Evolutionary conservation across 306 rosid species (phyloP).

Genomic region (Dryas drummondii): DNA sequence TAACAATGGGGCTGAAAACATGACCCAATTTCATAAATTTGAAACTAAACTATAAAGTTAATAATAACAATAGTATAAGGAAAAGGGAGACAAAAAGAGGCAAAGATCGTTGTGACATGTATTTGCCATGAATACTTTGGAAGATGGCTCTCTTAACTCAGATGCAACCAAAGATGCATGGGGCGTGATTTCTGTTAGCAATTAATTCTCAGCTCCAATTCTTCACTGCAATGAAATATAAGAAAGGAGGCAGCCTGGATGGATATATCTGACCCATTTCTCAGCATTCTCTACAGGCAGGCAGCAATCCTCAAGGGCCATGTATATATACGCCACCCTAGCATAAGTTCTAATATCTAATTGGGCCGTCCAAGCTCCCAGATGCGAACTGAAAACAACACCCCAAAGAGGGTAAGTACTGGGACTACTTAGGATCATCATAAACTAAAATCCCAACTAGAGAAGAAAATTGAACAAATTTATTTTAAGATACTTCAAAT

Average conservation of each 20-base stretch:
- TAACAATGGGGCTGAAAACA: neutral
- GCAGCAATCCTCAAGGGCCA: slow-evolving; percentile 22
- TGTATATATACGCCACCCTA: slow-evolving; percentile 8
- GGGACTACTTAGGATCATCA: neutral
- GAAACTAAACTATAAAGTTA: neutral
- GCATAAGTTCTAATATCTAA: slow-evolving; percentile 57
- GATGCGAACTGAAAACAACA: slow-evolving; percentile 79
- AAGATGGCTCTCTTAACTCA: slow-evolving; percentile 20
- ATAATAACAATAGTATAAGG: neutral
- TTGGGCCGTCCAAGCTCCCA: slow-evolving; percentile 94
- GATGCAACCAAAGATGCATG: slow-evolving; percentile 24
- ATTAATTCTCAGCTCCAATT: slow-evolving; percentile 8
- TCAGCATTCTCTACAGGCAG: slow-evolving; percentile 12
- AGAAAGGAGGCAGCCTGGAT: slow-evolving; percentile 18
- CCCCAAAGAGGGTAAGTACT: neutral
- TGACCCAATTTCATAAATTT: neutral
- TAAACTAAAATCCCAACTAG: neutral
- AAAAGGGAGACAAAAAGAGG: neutral
- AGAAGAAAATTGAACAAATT: neutral
- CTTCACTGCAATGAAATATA: neutral
- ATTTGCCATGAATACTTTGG: slow-evolving; percentile 2
- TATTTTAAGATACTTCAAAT: neutral
- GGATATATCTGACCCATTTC: slow-evolving; percentile 10
- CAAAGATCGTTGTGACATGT: neutral
- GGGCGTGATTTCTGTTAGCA: neutral